These are phyloP conservation scores for Gastrolobium villosum DNA, from an alignment of 306 rosid species.

Conservation along the genomic window DNA sequence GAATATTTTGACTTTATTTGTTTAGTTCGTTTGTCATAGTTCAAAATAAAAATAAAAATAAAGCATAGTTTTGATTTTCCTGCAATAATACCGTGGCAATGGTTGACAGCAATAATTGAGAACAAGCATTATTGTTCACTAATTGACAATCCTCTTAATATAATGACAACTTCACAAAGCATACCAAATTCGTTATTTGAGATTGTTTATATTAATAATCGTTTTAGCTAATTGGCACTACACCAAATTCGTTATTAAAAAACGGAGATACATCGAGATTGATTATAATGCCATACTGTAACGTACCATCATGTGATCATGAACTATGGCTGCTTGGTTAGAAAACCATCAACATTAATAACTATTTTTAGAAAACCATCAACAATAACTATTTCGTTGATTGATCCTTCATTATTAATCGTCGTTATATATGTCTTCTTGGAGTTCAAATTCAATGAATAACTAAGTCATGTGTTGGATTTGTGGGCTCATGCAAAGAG, in stretches of 20 bases:
- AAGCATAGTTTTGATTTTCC: too few species aligned
- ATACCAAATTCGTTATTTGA: too few species aligned
- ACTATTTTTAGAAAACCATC: too few species aligned
- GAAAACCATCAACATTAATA: too few species aligned
- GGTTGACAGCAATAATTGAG: not conserved
- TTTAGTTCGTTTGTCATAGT: too few species aligned
- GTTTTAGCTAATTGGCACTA: not conserved
- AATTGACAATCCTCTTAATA: not conserved
- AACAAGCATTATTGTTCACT: not conserved
- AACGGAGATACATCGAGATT: not conserved
- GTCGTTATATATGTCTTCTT: too few species aligned
- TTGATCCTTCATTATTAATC: too few species aligned
- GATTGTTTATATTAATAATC: not conserved
- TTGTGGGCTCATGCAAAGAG: not conserved
- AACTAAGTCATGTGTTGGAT: not conserved
- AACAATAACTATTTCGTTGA: too few species aligned
- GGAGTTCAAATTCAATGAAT: not conserved
- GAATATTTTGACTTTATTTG: too few species aligned
- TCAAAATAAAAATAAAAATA: too few species aligned
- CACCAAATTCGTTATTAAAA: not conserved
- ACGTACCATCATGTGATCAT: not conserved
- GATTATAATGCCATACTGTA: not conserved
- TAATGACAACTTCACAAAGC: not conserved
- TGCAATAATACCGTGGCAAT: not conserved
- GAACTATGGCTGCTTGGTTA: not conserved